Evolutionary conservation across 2,329 filamentous ascomycete species (phyloP), one percentile per base, ranked within the genome.

Genomic region (Metarhizium humberi): DNA sequence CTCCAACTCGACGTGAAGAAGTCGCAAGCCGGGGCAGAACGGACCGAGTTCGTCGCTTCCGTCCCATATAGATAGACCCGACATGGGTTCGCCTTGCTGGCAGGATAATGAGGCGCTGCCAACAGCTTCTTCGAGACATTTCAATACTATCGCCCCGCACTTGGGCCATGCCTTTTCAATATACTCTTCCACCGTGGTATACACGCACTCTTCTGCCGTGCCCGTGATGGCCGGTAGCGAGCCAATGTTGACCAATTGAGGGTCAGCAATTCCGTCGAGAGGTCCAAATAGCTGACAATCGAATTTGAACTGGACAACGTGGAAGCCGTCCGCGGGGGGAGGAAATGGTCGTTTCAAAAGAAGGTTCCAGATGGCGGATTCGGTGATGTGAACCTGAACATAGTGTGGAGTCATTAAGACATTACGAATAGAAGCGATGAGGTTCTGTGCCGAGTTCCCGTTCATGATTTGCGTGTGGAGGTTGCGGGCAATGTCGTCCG

Each of bases 51-150:
- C 63, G 11, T 66, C 64, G 3, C 61, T 66, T 20, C 63, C 67
- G 36, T 72, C 69, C 69, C 69, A 72, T 4, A 72, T 61, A 1
- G 68, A 67, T 66, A 72, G 69, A 45, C 69, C 69, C 0, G 61
- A 57, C 53, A 66, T 68, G 5, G 59, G 34, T 8, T 62, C 59
- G 0, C 64, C 66, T 5, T 64, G 58, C 6, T 60, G 57, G 14
- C 57, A 62, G 0, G 66, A 64, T 0, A 55, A 50, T 0, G 62
- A 63, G 6, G 69, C 69, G 20, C 60, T 63, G 34, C 60, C 60
- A 1, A 69, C 62, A 2, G 69, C 69, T 7, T 70, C 65, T 47
- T 69, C 63, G 0, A 72, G 59, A 8, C 69, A 69, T 40, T 58
- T 54, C 0, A 72, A 52, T 1, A 72, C 55, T 1, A 69, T 55